Base-by-base conservation (phyloP, 2,329 filamentous ascomycete species). In the Aspergillus awamori region DNA sequence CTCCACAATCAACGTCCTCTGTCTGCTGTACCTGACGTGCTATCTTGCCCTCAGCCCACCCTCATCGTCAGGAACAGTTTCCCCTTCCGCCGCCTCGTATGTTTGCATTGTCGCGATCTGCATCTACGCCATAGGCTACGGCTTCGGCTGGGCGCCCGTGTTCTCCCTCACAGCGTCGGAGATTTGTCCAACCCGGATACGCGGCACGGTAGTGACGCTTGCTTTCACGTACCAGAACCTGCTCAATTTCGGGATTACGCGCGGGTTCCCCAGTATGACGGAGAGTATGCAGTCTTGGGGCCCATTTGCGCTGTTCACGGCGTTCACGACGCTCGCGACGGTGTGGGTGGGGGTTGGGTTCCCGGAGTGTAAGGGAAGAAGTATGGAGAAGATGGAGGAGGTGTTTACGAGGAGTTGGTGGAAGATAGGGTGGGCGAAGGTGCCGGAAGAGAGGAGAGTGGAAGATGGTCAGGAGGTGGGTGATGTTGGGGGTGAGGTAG, bases 191-290 rank as follows among this genome's bases (percentile, higher is more conserved):
- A 70, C 62, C 1, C 58, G 57, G 0, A 60, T 65, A 6, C 62
- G 67, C 4, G 67, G 63, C 0, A 65, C 66, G 1, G 60, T 66
- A 2, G 64, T 70, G 5, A 64, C 58, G 1, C 57, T 70, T 30
- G 62, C 67, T 1, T 68, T 68, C 48, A 63, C 64, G 2, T 69
- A 67, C 38, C 67, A 67, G 28, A 68, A 70, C 22, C 33, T 69
- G 15, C 43, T 70, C 3, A 65, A 67, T 43, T 69, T 70, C 36
- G 66, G 60, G 2, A 67, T 68, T 24, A 63, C 66, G 2, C 58
- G 65, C 0, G 63, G 61, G 1, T 67, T 69, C n/a, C 63, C 58
- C 0, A 67, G 63, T 11, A 67, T 67, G 66, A 65, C 62, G 0
- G 41, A 56, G 1, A 45, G 22, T 11, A 67, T 69, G 64, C 63